A percentile compares a stretch with the other conserved stretches of the same genome.
Evolutionary conservation across 345 rosid genomes (phyloP).

Genomic region (Camelina laxa): DNA sequence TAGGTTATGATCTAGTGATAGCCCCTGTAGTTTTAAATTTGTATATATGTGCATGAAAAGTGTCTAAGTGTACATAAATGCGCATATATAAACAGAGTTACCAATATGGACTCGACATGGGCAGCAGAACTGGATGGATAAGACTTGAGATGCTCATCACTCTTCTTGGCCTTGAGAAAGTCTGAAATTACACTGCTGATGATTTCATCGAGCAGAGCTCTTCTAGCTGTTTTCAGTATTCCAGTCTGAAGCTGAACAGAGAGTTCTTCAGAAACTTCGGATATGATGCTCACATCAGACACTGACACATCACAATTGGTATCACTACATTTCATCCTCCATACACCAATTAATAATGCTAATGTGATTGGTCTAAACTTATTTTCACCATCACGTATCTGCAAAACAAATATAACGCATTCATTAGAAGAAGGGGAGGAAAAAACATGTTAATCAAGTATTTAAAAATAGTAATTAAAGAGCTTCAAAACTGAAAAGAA

Average conservation of each 20-base stretch:
- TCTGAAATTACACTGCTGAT: slow-evolving; percentile 67
- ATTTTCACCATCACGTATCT: slow-evolving; percentile 71
- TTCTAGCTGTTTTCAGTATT: slow-evolving; percentile 78
- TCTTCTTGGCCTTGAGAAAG: slow-evolving; percentile 54
- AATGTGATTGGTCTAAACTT: slow-evolving; percentile 59
- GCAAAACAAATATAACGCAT: slow-evolving; percentile 42
- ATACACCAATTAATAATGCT: slow-evolving; percentile 57
- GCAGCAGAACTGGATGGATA: slow-evolving; percentile 46
- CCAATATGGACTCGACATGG: slow-evolving; percentile 35
- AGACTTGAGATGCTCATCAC: slow-evolving; percentile 50
- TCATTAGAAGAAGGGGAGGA: slow-evolving; percentile 1
- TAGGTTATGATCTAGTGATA: background rate
- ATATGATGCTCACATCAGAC: slow-evolving; percentile 47
- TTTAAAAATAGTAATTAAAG: slow-evolving; percentile 1
- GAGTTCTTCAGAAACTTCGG: slow-evolving; percentile 70
- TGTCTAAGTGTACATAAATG: slow-evolving; percentile 46
- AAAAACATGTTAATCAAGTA: slow-evolving; percentile 16
- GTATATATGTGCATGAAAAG: background rate
- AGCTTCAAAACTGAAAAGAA: slow-evolving; percentile 11
- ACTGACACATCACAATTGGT: slow-evolving; percentile 43
- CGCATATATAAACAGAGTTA: slow-evolving; percentile 34
- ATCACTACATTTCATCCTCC: slow-evolving; percentile 52
- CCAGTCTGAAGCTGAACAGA: slow-evolving; percentile 80
- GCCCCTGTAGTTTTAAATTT: slow-evolving; percentile 3
- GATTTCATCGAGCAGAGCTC: slow-evolving; percentile 85